phyloP scores from a whole-genome alignment of 345 rosid genomes.

The Populus ilicifolia region DNA sequence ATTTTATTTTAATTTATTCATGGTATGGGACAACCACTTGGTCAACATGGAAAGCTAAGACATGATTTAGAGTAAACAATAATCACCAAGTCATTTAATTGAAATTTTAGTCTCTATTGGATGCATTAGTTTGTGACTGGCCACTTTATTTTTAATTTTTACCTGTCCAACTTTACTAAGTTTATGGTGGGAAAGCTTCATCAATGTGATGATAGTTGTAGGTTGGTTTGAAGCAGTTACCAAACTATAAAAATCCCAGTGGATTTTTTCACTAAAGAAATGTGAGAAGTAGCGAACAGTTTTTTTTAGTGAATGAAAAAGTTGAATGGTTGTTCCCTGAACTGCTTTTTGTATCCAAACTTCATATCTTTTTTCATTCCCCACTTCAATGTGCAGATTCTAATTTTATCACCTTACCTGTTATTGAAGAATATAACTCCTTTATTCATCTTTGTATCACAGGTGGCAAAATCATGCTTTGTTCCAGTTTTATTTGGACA shows the following conservation, averaged over 20 bases:
- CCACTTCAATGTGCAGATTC: not conserved
- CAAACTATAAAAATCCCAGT: too few relatives aligned
- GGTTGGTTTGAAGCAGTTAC: not conserved
- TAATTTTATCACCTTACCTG: not conserved
- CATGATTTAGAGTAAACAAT: not conserved
- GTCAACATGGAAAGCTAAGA: not conserved
- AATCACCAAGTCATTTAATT: not conserved
- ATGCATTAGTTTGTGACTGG: not conserved
- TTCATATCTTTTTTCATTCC: not conserved
- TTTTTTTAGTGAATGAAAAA: not conserved
- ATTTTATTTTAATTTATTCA: not conserved
- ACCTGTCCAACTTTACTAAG: not conserved
- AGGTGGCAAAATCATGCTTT: slow-evolving; percentile 80
- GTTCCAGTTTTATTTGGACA: slow-evolving; percentile 96
- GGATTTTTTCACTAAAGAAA: not conserved
- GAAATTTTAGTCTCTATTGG: not conserved
- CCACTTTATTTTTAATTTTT: not conserved
- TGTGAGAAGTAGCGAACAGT: not conserved
- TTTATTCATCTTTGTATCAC: slow-evolving; percentile 13
- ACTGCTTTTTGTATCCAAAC: not conserved
- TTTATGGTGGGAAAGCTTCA: not conserved
- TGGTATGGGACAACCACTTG: not conserved
- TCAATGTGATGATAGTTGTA: not conserved
- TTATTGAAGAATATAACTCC: not conserved
- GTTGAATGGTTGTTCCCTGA: not conserved